Base-by-base conservation (phyloP, 495 filamentous ascomycete species). In the Elasticomyces elasticus region DNA sequence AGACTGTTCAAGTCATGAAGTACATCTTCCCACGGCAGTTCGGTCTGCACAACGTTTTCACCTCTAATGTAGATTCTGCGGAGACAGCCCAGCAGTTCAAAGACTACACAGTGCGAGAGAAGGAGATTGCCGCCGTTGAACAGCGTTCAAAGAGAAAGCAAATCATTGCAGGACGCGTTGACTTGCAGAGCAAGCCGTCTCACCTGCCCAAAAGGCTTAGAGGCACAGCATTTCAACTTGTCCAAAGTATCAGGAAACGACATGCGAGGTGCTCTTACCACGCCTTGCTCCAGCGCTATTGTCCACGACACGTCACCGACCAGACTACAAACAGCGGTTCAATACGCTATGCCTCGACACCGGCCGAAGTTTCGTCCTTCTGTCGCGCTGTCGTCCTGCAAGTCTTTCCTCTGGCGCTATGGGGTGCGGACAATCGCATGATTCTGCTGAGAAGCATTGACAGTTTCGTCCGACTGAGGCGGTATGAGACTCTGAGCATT, bases 1-100 rank as follows among this genome's bases (percentile, higher is more conserved):
- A 85, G 48, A 85, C 81, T 0, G 62, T 83, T 6, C 87, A 85
- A 54, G 69, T 96, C 24, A 79, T 95, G 79, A 89, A 87, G 70
- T 91, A 98, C 66, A 81, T 98, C 1, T 98, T 98, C 58, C 92
- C 92, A 27, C 76, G 84, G 19, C 89, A 97, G 65, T 96, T 94
- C 64, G 80, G 80, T 2, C 71, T 98, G 12, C 86, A 91, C 59
- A 98, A 95, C 69, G 87, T 84, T n/a, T 96, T 97, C 61, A 86
- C 85, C 0, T 81, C 79, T 0, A 65, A 71, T 11, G 72, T 84
- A 13, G 76, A 91, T 61, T 64, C 62, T 15, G 78, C 68, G 26
- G 79, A 89, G 55, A 88, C 80, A 0, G 70, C 75, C 0, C 82
- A 87, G 46, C 74, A 76, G 27, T 81, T 89, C 60, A 90, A 87